Percentiles rank a stretch among this genome's conserved stretches.
Evolutionary conservation across 352 stramenopile species (phyloP).

Genomic region (Pythium aristosporum): DNA sequence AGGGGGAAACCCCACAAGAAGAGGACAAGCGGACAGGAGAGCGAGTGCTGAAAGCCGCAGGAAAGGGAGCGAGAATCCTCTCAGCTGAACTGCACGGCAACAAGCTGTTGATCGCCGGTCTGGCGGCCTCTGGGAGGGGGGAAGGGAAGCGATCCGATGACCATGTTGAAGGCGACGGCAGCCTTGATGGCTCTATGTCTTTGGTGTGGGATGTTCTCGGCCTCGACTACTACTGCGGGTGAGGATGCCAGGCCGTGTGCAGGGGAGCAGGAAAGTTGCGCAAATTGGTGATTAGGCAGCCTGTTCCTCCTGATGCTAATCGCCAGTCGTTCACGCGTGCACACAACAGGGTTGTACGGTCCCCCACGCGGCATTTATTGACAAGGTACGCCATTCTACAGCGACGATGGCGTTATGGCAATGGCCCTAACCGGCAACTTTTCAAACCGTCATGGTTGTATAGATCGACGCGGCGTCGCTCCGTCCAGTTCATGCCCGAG

Average conservation of each 20-base stretch:
- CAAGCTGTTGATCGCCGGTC: background rate
- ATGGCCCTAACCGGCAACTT: background rate
- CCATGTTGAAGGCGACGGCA: background rate
- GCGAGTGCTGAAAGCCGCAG: background rate
- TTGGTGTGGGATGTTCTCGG: background rate
- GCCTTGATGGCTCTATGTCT: background rate
- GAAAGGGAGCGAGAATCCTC: background rate
- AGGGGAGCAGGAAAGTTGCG: background rate
- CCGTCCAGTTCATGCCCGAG: background rate
- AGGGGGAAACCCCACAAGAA: background rate
- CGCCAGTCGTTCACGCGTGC: background rate
- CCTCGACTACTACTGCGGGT: background rate
- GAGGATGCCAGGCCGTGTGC: background rate
- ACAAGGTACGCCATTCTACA: background rate
- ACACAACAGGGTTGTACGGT: background rate
- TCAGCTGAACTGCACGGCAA: background rate
- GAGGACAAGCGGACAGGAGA: background rate
- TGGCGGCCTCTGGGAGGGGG: background rate
- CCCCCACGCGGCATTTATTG: background rate
- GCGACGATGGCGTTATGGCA: background rate
- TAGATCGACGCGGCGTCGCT: conserved; percentile 6
- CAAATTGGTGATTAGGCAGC: background rate
- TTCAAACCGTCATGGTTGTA: background rate
- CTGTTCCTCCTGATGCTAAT: background rate
- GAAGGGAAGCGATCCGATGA: background rate